Base-by-base conservation (phyloP, 768 basidiomycete genomes). In the Saitozyma podzolica region DNA sequence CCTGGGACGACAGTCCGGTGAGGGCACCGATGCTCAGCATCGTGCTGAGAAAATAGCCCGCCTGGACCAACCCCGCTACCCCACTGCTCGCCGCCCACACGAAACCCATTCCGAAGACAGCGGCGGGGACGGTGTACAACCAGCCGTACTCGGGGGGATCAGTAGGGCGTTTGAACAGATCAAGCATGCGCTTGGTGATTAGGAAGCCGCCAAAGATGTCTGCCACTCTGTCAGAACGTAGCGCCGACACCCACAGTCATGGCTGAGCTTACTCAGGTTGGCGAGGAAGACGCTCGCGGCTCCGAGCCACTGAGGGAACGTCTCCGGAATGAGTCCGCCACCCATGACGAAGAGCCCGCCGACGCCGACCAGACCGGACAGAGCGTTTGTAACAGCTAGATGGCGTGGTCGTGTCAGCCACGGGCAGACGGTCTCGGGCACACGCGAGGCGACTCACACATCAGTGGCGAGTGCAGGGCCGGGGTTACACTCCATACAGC, bases 281-380 rank as follows among this genome's bases (percentile, higher is more conserved):
- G 91, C 91, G 40, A 93, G 81, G 55, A 93, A 84, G n/a, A 93
- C 91, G 13, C 91, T 89, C 13, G 88, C 62, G 3, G 91, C 89
- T 62, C 90, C 91, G 13, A 93, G 82, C 11, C 82, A 81, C 80
- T 93, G 91, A 54, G 91, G 87, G 64, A 90, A 81, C 0, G 91
- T 92, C 49, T 86, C 87, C 16, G 91, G 91, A 11, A 91, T 70
- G 75, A 87, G 90, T 2, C 91, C 88, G 41, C 91, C 91, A 50
- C 91, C 91, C 91, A 93, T 92, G 45, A 93, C 85, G 73, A 91
- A 92, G 75, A 93, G 82, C 43, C 91, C 91, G 16, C 90, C 91
- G 42, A 91, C 81, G 45, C 90, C 90, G 57, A 91, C 89, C 86
- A 88, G 85, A 80, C 90, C 90, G 19, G 90, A 92, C 50, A 91